Conservation (phyloP, 1,284 basidiomycete species). For the Leccinum subrobustum region DNA sequence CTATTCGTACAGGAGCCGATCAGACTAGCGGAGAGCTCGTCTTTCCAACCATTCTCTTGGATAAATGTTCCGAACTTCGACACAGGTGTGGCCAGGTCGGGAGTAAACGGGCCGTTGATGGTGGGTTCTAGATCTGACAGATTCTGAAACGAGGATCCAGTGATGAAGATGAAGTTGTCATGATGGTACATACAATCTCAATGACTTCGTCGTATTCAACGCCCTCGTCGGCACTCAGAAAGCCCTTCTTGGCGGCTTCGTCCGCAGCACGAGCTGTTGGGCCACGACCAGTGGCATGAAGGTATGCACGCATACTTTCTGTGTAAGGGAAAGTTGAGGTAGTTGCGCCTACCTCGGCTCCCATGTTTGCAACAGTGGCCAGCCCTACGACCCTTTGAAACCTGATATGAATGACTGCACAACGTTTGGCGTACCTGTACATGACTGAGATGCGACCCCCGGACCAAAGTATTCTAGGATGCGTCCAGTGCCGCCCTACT, state of each 20-base stretch:
- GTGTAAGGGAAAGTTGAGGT: constrained; percentile 98
- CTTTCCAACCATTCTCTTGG: constrained; percentile 86
- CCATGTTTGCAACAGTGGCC: constrained; percentile 98
- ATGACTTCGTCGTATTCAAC: constrained; percentile 97
- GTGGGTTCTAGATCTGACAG: constrained; percentile 92
- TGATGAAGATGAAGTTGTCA: background rate
- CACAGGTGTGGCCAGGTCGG: constrained; percentile 94
- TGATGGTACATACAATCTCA: constrained; percentile 70
- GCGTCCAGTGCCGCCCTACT: constrained; percentile 89
- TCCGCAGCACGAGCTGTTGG: constrained; percentile 89
- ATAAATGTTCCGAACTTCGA: constrained; percentile 87
- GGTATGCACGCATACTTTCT: constrained; percentile 84
- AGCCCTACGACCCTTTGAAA: constrained; percentile 50
- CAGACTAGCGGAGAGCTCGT: constrained; percentile 86
- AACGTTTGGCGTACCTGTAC: constrained; percentile 66
- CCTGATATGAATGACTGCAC: background rate
- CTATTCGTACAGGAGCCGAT: constrained; percentile 99
- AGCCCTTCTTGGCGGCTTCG: constrained; percentile 75
- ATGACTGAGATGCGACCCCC: constrained; percentile 89
- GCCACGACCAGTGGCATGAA: constrained; percentile 88
- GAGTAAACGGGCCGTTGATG: constrained; percentile 97
- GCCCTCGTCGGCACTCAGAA: constrained; percentile 82
- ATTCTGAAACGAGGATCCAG: constrained; percentile 49
- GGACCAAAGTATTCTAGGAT: constrained; percentile 98
- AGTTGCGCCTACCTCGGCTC: constrained; percentile 98